Conservation (phyloP, 2,329 filamentous ascomycete genomes). For the Diaporthe citrichinensis region DNA sequence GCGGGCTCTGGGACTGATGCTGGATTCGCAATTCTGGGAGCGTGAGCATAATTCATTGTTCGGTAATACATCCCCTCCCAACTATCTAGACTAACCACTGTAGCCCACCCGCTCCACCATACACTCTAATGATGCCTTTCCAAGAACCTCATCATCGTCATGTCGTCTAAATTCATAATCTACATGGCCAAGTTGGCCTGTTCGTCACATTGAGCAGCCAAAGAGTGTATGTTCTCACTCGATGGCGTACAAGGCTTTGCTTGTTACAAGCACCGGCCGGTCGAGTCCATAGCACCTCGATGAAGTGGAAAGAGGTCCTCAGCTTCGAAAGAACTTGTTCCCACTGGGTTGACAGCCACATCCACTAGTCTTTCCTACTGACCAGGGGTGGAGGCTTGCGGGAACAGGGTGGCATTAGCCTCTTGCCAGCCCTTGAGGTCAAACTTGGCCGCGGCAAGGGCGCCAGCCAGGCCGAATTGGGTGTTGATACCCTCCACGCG, state of each 20-base stretch:
- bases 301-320: neutral
- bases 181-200: constrained; percentile 1
- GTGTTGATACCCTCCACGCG: constrained; percentile 80
- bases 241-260: neutral
- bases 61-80: neutral
- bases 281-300: neutral
- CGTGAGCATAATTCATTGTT: constrained; percentile 11
- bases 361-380: constrained; percentile 43
- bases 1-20: neutral
- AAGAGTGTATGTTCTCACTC: neutral
- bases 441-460: constrained; percentile 58
- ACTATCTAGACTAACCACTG: neutral
- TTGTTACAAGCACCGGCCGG: neutral
- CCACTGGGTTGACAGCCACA: neutral
- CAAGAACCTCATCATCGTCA: constrained; percentile 12
- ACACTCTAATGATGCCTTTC: constrained; percentile 14
- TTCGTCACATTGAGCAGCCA: neutral
- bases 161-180: constrained; percentile 1
- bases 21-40: neutral
- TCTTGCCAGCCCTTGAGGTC: constrained; percentile 51
- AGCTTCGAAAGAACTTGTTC: neutral
- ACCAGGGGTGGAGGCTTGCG: constrained; percentile 44
- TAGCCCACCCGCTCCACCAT: neutral
- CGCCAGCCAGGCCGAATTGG: constrained; percentile 78
- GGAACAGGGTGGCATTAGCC: constrained; percentile 51